These are phyloP conservation scores for Gaeumannomyces tritici DNA, from an alignment of 2,329 filamentous ascomycete species.

Conservation along the genomic window DNA sequence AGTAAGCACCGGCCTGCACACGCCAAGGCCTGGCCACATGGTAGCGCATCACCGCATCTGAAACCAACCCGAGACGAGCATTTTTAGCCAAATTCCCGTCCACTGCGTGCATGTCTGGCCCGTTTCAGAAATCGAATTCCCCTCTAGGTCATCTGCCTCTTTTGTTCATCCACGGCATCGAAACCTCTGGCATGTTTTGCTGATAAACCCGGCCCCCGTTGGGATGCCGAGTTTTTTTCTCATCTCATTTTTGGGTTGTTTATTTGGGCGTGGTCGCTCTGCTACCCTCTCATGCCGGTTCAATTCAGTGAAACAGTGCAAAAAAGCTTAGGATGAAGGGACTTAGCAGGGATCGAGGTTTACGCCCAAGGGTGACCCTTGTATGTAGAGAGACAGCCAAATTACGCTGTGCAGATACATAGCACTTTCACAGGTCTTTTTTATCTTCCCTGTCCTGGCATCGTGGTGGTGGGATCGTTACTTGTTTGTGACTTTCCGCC, in stretches of 20 bases:
- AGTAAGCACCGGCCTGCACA: neutral
- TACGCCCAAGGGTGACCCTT: no score
- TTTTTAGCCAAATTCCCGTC: neutral
- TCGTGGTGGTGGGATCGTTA: no score
- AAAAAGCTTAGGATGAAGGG: no score
- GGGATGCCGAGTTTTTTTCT: neutral
- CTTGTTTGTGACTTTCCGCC: no score
- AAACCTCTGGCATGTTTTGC: neutral
- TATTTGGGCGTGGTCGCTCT: no score
- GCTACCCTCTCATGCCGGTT: no score
- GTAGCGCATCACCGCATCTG: neutral
- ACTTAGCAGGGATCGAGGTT: no score
- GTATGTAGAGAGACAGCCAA: no score
- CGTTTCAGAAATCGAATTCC: neutral
- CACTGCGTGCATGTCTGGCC: neutral
- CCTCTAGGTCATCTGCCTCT: neutral
- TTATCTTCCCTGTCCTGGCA: no score
- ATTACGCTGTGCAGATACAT: no score
- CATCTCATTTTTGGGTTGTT: neutral
- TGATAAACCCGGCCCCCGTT: neutral
- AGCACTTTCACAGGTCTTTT: no score
- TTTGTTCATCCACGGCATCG: neutral
- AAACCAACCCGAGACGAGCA: neutral
- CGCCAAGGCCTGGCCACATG: neutral
- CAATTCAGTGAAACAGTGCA: no score